A percentile compares a stretch with the other conserved stretches of the same genome.
Conservation (phyloP, 2,329 filamentous ascomycete species). For the Phialocephala sp. region DNA sequence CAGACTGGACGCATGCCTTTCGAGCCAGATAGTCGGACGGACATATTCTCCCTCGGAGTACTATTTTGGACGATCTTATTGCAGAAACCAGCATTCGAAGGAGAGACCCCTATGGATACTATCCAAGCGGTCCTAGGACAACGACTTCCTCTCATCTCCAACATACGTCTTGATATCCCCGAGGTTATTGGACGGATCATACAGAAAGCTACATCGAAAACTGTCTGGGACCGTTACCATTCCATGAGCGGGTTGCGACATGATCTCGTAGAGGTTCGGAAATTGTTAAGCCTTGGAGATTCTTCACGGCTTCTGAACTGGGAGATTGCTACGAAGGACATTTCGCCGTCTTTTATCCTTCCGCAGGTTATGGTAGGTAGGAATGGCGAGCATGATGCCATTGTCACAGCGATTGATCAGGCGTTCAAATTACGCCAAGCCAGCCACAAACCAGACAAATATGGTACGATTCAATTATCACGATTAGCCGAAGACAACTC, state of each 20-base stretch:
- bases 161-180: conserved; percentile 80
- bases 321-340: conserved; percentile 78
- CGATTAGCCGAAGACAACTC: conserved; percentile 8
- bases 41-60: conserved; percentile 91
- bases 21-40: conserved; percentile 88
- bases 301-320: conserved; percentile 72
- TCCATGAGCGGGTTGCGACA: conserved; percentile 85
- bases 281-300: conserved; percentile 77
- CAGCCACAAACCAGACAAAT: conserved; percentile 3
- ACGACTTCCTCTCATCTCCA: conserved; percentile 77
- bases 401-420: conserved; percentile 77
- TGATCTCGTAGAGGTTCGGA: conserved; percentile 76
- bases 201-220: conserved; percentile 90
- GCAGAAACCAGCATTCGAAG: conserved; percentile 80
- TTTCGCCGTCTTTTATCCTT: conserved; percentile 92
- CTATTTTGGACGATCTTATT: conserved; percentile 87
- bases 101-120: conserved; percentile 81
- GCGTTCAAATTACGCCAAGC: conserved; percentile 53
- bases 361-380: conserved; percentile 83
- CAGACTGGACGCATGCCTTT: conserved; percentile 92
- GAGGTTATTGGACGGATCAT: conserved; percentile 83
- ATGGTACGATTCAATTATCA: background rate
- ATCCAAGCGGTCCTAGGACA: conserved; percentile 87
- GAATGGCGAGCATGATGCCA: conserved; percentile 69
- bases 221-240: conserved; percentile 85